Base-by-base conservation (phyloP, 768 basidiomycete species). In the Suillus variegatus region DNA sequence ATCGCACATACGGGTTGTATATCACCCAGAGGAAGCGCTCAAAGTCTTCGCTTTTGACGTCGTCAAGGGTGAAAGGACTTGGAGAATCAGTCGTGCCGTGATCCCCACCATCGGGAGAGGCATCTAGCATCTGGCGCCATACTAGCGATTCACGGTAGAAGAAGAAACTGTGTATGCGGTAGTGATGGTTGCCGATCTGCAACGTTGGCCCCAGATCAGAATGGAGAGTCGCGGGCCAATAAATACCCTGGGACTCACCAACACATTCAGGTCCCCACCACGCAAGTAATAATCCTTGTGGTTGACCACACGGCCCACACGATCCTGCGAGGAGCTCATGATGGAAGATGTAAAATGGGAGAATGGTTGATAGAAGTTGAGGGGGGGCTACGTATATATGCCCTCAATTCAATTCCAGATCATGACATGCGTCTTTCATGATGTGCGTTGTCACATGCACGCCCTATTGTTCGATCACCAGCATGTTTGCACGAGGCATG, bases 261-360 rank as follows among this genome's bases (percentile, higher is more conserved):
- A 61, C 64, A 89, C 82, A 9, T 78, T 80, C 0, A 89, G 66
- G 68, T 88, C 88, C 0, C 84, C 89, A 2, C 84, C 84, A 0
- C 77, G 72, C 16, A 90, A 70, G 61, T 86, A 89, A 65, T 85
- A 90, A 0, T 80, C 72, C 0, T 72, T 66, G 51, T 79, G 73
- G 22, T 67, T 65, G 41, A 66, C 68, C 57, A 78, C 65, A 3
- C 74, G 43, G 1, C 51, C 62, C 0, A 80, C 62, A 0, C 72
- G 67, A 0, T 41, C 58, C 18, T 60, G 58, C 6, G 58, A 43
- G 18, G 58, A 43, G 18, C 25, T 41, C 58, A 60, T 60, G 18
- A 13, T 20, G 25, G 58, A 36, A 55, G 54, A 35, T 58, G 56
- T 14, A 25, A 22, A 22, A 40, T 28, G 25, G 54, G 12, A 35